Evolutionary conservation across 1,284 basidiomycete genomes (phyloP).

Genomic region (Pholiota adiposa): DNA sequence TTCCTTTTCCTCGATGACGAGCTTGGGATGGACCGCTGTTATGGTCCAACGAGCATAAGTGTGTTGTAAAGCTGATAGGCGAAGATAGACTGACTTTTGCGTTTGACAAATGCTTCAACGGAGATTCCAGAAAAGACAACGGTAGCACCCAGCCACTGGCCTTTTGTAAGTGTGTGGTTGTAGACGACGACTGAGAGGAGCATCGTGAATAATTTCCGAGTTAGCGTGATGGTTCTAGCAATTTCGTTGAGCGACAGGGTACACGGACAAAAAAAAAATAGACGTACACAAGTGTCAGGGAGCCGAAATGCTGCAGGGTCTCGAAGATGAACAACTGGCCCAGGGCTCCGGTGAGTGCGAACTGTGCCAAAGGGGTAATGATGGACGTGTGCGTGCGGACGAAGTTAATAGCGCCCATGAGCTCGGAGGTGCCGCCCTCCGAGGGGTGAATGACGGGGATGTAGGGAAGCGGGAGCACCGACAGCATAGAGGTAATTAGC

Average conservation of each 20-base stretch:
- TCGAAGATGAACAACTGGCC: constrained; percentile 99
- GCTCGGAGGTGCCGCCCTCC: constrained; percentile 63
- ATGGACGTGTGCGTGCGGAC: constrained; percentile 81
- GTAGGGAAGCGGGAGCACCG: constrained; percentile 70
- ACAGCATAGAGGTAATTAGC: constrained; percentile 65
- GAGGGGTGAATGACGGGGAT: constrained; percentile 78
- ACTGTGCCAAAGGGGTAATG: constrained; percentile 80
- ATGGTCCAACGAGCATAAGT: constrained; percentile 3
- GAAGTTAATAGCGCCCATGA: constrained; percentile 75
- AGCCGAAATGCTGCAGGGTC: constrained; percentile 95
- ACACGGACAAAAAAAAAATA: not conserved
- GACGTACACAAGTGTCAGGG: constrained; percentile 87
- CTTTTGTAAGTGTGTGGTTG: constrained; percentile 80
- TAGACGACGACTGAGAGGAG: constrained; percentile 93
- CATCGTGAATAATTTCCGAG: constrained; percentile 99
- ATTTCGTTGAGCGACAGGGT: constrained; percentile 6
- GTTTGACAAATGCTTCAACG: constrained; percentile 89
- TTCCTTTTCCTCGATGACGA: constrained; percentile 79
- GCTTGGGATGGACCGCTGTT: constrained; percentile 77
- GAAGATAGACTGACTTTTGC: constrained; percentile 58
- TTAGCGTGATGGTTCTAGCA: constrained; percentile 87
- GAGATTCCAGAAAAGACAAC: constrained; percentile 95
- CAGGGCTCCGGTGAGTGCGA: constrained; percentile 89
- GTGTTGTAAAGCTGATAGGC: constrained; percentile 7
- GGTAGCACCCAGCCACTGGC: constrained; percentile 91